These are phyloP conservation scores for Aspergillus brunneoviolaceus DNA, from an alignment of 2,329 filamentous ascomycete genomes.

Conservation along the genomic window DNA sequence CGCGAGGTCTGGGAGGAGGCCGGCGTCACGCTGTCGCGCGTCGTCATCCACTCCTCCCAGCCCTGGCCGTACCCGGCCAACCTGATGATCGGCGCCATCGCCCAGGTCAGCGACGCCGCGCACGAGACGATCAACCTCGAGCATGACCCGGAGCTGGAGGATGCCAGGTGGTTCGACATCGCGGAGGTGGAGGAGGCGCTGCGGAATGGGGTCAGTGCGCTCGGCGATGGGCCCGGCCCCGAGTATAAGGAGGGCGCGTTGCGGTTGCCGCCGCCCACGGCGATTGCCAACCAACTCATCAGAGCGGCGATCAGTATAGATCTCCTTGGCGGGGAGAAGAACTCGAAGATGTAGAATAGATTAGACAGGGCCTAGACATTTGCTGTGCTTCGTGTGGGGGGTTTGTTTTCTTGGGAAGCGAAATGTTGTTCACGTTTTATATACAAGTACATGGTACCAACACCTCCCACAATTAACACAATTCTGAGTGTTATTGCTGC, in stretches of 20 bases:
- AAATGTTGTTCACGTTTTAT: neutral
- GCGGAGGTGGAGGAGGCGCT: conserved; percentile 79
- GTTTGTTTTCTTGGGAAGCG: neutral
- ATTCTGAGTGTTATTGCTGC: too few species aligned
- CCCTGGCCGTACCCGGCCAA: conserved; percentile 86
- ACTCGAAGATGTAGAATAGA: conserved; percentile 43
- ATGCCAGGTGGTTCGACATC: conserved; percentile 82
- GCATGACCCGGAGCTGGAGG: conserved; percentile 87
- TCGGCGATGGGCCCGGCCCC: conserved; percentile 64
- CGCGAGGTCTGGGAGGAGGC: conserved; percentile 86
- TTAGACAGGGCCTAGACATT: neutral
- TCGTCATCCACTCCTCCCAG: conserved; percentile 79
- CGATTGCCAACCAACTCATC: conserved; percentile 90
- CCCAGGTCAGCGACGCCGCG: conserved; percentile 70
- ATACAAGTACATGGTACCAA: neutral
- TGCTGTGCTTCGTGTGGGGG: neutral
- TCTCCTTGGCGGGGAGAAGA: conserved; percentile 62
- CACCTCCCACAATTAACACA: too few species aligned
- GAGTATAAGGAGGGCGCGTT: conserved; percentile 75
- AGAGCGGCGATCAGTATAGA: conserved; percentile 70
- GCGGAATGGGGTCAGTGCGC: conserved; percentile 61
- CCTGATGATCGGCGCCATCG: conserved; percentile 84
- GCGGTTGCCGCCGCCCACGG: conserved; percentile 78
- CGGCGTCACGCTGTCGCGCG: conserved; percentile 72
- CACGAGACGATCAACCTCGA: conserved; percentile 80